Conservation (phyloP, 2,329 filamentous ascomycete genomes). For the Didymella exigua region DNA sequence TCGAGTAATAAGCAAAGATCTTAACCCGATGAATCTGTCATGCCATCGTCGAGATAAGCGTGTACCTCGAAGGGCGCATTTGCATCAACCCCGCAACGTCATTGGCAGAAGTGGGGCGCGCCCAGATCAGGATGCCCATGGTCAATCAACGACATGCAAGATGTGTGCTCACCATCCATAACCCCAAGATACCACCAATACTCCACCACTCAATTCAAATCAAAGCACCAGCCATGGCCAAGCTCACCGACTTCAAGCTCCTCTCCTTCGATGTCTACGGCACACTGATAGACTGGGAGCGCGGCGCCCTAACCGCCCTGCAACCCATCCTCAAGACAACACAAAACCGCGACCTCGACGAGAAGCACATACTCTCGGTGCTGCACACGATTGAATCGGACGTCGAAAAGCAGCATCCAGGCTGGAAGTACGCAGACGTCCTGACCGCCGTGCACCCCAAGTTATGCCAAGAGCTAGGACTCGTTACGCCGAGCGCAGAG, state of each 20-base stretch:
- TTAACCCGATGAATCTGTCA: not conserved
- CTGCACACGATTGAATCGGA: constrained; percentile 56
- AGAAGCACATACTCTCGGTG: constrained; percentile 41
- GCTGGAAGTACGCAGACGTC: constrained; percentile 64
- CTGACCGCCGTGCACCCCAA: constrained; percentile 58
- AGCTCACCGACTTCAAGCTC: constrained; percentile 52
- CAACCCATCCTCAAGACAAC: constrained; percentile 54
- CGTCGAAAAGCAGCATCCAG: constrained; percentile 62
- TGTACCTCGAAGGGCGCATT: constrained; percentile 24
- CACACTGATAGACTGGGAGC: constrained; percentile 79
- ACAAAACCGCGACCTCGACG: constrained; percentile 30
- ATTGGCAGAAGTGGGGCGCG: constrained; percentile 15
- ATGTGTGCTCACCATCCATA: not conserved
- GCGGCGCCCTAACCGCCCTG: constrained; percentile 64
- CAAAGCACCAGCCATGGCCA: constrained; percentile 31
- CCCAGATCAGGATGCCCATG: not conserved
- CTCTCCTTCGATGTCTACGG: constrained; percentile 81
- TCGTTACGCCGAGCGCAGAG: constrained; percentile 49
- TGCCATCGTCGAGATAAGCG: not conserved
- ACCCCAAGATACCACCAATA: not conserved
- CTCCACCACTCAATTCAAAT: not conserved
- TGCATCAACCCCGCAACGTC: constrained; percentile 19
- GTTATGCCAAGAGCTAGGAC: constrained; percentile 54
- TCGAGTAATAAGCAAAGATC: not conserved
- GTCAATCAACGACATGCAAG: not conserved